These are phyloP conservation scores for Aspergillus uvarum DNA, from an alignment of 2,329 filamentous ascomycete genomes.

Conservation along the genomic window DNA sequence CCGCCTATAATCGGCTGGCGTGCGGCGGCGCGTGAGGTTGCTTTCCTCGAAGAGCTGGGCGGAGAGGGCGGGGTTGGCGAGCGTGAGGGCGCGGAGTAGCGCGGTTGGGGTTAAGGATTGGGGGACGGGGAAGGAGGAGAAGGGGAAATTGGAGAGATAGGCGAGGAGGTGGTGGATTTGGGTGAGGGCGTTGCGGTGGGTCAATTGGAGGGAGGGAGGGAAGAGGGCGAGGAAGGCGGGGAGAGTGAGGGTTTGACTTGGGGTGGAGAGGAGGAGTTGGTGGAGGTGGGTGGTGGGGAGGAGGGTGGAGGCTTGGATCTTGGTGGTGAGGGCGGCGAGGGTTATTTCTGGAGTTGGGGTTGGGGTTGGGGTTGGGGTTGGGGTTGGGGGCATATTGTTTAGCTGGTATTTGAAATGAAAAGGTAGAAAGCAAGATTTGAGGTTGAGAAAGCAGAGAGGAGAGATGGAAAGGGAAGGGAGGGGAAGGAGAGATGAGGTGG, in stretches of 20 bases:
- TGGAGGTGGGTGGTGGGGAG: neutral
- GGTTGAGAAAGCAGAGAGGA: too few species aligned
- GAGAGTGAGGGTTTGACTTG: neutral
- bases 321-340: neutral
- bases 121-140: neutral
- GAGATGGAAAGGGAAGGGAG: too few species aligned
- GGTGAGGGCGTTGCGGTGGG: neutral
- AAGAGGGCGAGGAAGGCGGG: neutral
- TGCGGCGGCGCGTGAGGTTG: neutral
- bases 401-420: neutral
- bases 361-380: too few species aligned
- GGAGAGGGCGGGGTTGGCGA: neutral
- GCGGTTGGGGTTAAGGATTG: neutral
- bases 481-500: too few species aligned
- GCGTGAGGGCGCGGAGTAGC: neutral
- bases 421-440: neutral
- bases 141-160: neutral
- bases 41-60: neutral
- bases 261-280: neutral
- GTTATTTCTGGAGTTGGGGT: too few species aligned
- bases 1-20: neutral
- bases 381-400: neutral
- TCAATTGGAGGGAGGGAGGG: neutral
- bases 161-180: neutral
- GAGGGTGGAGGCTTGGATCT: neutral